Evolutionary conservation across 306 rosid species (phyloP).

Genomic region (Glycine soja): DNA sequence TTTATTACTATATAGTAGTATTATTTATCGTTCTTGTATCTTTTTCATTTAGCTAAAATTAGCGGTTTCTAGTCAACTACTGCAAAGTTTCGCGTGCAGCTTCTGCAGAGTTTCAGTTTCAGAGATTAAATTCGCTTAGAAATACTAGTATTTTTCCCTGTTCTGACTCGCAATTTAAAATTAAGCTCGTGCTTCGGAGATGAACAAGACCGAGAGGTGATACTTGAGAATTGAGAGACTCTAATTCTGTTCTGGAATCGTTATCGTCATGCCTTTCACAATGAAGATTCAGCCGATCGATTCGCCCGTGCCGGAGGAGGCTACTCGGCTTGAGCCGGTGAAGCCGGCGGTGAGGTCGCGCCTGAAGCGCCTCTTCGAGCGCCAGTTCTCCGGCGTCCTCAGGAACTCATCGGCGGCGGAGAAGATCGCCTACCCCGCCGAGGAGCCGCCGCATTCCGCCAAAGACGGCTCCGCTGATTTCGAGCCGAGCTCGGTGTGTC

Average conservation of each 20-base stretch:
- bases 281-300: conserved; percentile 95
- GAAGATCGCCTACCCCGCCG: conserved; percentile 46
- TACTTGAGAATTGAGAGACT: conserved; percentile 5
- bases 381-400: conserved; percentile 71
- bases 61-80: conserved; percentile 44
- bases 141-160: not conserved
- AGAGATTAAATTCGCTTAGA: conserved; percentile 42
- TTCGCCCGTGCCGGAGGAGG: conserved; percentile 53
- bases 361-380: conserved; percentile 81
- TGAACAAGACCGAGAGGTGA: conserved; percentile 39
- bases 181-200: conserved; percentile 39
- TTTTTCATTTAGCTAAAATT: not conserved
- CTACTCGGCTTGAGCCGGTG: conserved; percentile 54
- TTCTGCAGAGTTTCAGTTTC: conserved; percentile 13
- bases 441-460: conserved; percentile 49
- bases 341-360: conserved; percentile 79
- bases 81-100: conserved; percentile 39
- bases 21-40: not conserved
- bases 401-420: conserved; percentile 55
- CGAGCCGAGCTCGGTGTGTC: conserved; percentile 81
- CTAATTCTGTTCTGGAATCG: not conserved
- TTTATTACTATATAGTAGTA: not conserved
- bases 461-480: conserved; percentile 57
- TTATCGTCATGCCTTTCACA: conserved; percentile 58
- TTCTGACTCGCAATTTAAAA: conserved; percentile 37